These are phyloP conservation scores for Dichomitus squalens DNA, from an alignment of 1,284 basidiomycete genomes.

Conservation along the genomic window DNA sequence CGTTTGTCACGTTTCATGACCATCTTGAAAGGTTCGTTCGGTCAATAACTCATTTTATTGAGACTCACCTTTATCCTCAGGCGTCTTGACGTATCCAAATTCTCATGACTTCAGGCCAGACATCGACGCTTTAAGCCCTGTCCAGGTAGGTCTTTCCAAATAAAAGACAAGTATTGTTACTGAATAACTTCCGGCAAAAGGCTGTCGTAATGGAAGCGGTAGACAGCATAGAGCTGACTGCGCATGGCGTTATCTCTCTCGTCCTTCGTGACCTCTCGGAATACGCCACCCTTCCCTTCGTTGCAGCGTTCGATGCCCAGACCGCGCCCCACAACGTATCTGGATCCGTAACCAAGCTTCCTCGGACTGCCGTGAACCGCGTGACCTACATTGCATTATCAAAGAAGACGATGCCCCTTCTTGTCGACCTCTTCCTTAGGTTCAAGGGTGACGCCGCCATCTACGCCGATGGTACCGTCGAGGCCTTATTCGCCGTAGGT, in stretches of 20 bases:
- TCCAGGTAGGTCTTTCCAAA: slow-evolving; percentile 58
- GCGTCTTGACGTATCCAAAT: slow-evolving; percentile 77
- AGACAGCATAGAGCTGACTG: slow-evolving; percentile 63
- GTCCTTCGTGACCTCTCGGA: slow-evolving; percentile 85
- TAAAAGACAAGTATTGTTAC: neutral
- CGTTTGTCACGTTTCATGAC: slow-evolving; percentile 70
- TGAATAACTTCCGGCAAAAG: slow-evolving; percentile 37
- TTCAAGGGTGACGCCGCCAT: slow-evolving; percentile 66
- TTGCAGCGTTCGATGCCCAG: slow-evolving; percentile 69
- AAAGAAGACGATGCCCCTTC: slow-evolving; percentile 85
- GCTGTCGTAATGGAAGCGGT: slow-evolving; percentile 73
- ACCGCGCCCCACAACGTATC: slow-evolving; percentile 18
- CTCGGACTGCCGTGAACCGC: slow-evolving; percentile 47
- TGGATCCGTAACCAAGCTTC: slow-evolving; percentile 36
- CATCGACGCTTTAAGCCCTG: slow-evolving; percentile 79
- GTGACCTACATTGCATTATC: slow-evolving; percentile 87
- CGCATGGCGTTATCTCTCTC: slow-evolving; percentile 66
- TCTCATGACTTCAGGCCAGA: slow-evolving; percentile 90
- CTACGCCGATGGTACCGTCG: slow-evolving; percentile 83
- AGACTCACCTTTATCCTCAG: slow-evolving; percentile 36
- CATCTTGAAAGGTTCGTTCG: slow-evolving; percentile 69
- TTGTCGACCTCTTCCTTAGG: slow-evolving; percentile 71
- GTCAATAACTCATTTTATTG: slow-evolving; percentile 23
- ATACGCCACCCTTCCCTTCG: slow-evolving; percentile 83
- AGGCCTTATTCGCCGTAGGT: slow-evolving; percentile 79